Base-by-base conservation (phyloP, 2,329 filamentous ascomycete genomes). In the Clonostachys rosea region DNA sequence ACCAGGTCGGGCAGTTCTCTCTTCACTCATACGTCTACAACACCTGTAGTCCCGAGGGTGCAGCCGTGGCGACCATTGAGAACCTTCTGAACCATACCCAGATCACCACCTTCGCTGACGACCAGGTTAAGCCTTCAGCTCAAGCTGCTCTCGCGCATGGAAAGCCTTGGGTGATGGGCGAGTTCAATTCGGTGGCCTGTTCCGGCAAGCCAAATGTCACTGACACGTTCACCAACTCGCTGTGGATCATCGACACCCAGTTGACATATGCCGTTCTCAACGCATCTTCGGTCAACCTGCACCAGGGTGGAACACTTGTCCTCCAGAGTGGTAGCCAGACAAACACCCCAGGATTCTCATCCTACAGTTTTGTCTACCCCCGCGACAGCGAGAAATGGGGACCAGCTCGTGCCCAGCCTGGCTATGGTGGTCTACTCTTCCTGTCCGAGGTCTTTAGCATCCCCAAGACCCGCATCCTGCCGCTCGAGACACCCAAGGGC, bases 121-220 rank as follows among this genome's bases (percentile, higher is more conserved):
- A 24, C 24, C 24, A 24, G 8, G 24, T 24, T 8, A 24, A 24
- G 24, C 24, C 24, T 24, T 24, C 24, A 6, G 24, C 24, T 24
- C 24, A 24, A 24, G 24, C 24, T 24, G 24, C 24, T 24, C 24
- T 24, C 24, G 37, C 48, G 2, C 39, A 50, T 16, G 51, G 52
- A 14, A 46, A 36, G 37, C 44, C 33, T 13, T 54, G 52, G 52
- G 44, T 60, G 42, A 60, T 69, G 14, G 67, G 65, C 36, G 67
- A 70, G 49, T 67, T 65, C 54, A 70, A 69, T 56, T 64, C 61
- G 5, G 65, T 70, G 43, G 61, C 66, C 6, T 70, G 67, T 50
- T 60, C 57, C n/a, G 67, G 67, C 8, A 59, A 59, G 24, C 63
- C 64, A 1, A 59, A 60, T 47, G 65, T 70, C n/a, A 63, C 62